Evolutionary conservation across 805 yeast species (phyloP).

Genomic region (Saccharomyces jurei): DNA sequence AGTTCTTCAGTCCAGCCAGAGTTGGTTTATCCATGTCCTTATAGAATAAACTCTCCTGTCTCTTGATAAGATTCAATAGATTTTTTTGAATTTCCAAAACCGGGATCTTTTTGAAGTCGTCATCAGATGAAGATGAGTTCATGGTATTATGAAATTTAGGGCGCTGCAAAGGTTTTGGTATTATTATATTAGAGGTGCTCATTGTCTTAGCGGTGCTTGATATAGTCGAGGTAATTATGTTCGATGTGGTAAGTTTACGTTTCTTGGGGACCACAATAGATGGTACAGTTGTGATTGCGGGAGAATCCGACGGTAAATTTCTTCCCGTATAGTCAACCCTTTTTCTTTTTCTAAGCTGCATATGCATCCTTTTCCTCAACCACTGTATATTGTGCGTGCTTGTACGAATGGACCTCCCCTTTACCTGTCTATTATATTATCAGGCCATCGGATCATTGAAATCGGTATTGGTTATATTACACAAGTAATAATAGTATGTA

Average conservation of each 20-base stretch:
- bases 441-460: not conserved
- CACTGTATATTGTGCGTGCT: not conserved
- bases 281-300: not conserved
- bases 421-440: not conserved
- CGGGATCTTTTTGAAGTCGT: not conserved
- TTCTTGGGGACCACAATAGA: not conserved
- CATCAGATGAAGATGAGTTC: not conserved
- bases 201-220: not conserved
- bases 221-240: not conserved
- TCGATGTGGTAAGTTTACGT: not conserved
- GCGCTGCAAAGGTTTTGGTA: not conserved
- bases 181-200: not conserved
- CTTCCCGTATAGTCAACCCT: constrained; percentile 7
- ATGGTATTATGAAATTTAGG: not conserved
- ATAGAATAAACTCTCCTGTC: constrained; percentile 14
- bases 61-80: constrained; percentile 6
- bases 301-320: not conserved
- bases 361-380: not conserved
- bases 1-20: constrained; percentile 12
- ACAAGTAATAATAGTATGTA: not conserved
- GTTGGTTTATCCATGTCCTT: constrained; percentile 13
- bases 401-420: not conserved
- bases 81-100: not conserved
- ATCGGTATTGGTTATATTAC: constrained; percentile 4
- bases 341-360: constrained; percentile 12